A percentile compares a stretch with the other conserved stretches of the same genome.
Evolutionary conservation across 768 basidiomycete species (phyloP).

Genomic region (Leccinum longicurvipes): DNA sequence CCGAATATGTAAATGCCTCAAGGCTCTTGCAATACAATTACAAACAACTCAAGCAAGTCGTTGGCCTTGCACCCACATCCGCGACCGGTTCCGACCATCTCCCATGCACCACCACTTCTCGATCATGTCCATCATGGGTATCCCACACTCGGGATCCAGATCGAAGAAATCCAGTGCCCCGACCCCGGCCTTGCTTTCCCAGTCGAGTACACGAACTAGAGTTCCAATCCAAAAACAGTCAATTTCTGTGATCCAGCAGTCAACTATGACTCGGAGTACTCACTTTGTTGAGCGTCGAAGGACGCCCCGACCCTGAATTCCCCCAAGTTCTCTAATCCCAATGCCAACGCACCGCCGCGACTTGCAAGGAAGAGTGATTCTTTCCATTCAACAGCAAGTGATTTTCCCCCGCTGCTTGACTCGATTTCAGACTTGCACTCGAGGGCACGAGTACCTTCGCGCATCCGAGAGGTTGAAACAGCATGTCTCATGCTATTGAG

Average conservation of each 20-base stretch:
- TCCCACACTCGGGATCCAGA: conserved; percentile 9
- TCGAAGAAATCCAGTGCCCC: conserved; percentile 76
- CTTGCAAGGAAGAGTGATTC: conserved; percentile 82
- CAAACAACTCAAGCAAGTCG: conserved; percentile 17
- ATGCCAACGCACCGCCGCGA: conserved; percentile 67
- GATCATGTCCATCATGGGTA: conserved; percentile 48
- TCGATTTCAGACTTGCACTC: conserved; percentile 1
- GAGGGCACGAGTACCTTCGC: conserved; percentile 49
- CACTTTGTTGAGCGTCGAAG: conserved; percentile 77
- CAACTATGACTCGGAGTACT: conserved; percentile 29
- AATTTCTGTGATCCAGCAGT: not conserved
- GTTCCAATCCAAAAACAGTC: not conserved
- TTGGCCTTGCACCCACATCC: conserved; percentile 76
- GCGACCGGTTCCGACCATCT: conserved; percentile 58
- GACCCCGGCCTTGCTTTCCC: conserved; percentile 39
- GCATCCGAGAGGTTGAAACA: conserved; percentile 66
- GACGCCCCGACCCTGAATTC: conserved; percentile 57
- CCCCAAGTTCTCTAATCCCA: conserved; percentile 55
- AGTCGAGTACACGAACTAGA: conserved; percentile 48
- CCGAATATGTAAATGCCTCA: not conserved
- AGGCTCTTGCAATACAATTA: conserved; percentile 11
- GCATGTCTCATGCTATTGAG: conserved; percentile 79
- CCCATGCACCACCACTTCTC: conserved; percentile 94
- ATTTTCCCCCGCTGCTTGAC: not conserved
- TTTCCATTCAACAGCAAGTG: conserved; percentile 70